A percentile compares a stretch with the other conserved stretches of the same genome.
phyloP scores from a whole-genome alignment of 2,329 filamentous ascomycete species.

The Trichoderma sp. region DNA sequence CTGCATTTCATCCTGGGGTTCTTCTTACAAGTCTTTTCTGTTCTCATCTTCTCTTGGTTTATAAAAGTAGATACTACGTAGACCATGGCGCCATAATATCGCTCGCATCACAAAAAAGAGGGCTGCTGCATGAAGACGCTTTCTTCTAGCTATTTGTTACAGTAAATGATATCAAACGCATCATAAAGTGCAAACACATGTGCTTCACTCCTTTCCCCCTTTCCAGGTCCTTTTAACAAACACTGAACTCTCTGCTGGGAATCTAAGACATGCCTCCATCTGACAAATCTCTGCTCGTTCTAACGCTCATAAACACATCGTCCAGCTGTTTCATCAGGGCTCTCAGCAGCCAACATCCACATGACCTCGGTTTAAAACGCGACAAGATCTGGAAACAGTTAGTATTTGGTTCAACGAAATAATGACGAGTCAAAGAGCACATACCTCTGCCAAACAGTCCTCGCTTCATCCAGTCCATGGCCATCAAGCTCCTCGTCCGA shows the following conservation, averaged over 20 bases:
- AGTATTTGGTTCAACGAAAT: neutral
- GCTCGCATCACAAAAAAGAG: constrained; percentile 1
- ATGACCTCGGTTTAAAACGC: constrained; percentile 3
- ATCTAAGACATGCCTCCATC: neutral
- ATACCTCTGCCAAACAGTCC: constrained; percentile 92
- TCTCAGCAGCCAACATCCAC: neutral
- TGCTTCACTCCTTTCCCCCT: neutral
- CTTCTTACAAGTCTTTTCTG: neutral
- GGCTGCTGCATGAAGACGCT: constrained; percentile 4
- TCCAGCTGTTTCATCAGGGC: neutral
- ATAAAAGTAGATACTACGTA: neutral
- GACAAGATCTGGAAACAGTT: constrained; percentile 17
- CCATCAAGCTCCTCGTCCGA: constrained; percentile 81
- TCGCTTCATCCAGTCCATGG: constrained; percentile 99
- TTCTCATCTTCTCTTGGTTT: too few species aligned
- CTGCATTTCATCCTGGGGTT: neutral
- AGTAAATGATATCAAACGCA: neutral
- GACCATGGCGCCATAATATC: constrained; percentile 11
- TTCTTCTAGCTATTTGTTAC: neutral
- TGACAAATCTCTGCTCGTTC: neutral
- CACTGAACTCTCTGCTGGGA: neutral
- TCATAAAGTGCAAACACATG: neutral
- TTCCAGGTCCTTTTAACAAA: neutral
- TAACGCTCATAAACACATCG: neutral
- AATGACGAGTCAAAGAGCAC: constrained; percentile 40